These are phyloP conservation scores for Corchorus olitorius DNA, from an alignment of 345 rosid species.

Conservation along the genomic window DNA sequence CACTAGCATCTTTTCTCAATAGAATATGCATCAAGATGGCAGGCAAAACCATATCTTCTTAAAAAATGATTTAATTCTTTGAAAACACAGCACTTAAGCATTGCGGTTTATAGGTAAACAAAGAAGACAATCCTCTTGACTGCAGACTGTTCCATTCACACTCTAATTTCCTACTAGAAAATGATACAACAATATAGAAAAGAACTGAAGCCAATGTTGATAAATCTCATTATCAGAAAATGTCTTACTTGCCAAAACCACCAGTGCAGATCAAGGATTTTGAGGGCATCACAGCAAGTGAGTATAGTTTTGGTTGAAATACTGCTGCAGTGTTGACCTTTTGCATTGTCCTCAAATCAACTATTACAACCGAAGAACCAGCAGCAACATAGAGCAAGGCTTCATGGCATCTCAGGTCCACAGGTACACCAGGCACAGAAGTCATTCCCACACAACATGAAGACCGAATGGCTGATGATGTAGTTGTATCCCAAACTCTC, in stretches of 20 bases:
- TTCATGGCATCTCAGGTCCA: constrained; percentile 61
- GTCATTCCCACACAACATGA: constrained; percentile 74
- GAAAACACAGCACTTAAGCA: not conserved
- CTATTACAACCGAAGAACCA: constrained; percentile 49
- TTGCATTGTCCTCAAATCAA: constrained; percentile 73
- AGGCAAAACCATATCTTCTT: not conserved
- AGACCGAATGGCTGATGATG: constrained; percentile 53
- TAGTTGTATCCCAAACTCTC: constrained; percentile 66
- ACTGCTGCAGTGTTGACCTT: constrained; percentile 45
- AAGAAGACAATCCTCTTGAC: not conserved
- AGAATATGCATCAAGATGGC: not conserved
- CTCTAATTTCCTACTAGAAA: not conserved
- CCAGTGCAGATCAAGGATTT: constrained; percentile 59
- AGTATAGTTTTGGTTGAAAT: constrained; percentile 38
- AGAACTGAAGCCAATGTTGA: not conserved
- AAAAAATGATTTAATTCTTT: not conserved
- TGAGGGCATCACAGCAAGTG: constrained; percentile 51
- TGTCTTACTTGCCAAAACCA: constrained; percentile 53
- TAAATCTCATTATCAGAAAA: constrained; percentile 15
- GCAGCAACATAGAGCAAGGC: constrained; percentile 67
- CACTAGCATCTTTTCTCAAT: not conserved
- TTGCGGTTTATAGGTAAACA: not conserved
- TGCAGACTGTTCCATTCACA: not conserved
- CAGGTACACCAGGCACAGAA: constrained; percentile 46
- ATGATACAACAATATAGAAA: not conserved